phyloP scores from a whole-genome alignment of 176 grass and related monocot genomes.

The Typha latifolia region DNA sequence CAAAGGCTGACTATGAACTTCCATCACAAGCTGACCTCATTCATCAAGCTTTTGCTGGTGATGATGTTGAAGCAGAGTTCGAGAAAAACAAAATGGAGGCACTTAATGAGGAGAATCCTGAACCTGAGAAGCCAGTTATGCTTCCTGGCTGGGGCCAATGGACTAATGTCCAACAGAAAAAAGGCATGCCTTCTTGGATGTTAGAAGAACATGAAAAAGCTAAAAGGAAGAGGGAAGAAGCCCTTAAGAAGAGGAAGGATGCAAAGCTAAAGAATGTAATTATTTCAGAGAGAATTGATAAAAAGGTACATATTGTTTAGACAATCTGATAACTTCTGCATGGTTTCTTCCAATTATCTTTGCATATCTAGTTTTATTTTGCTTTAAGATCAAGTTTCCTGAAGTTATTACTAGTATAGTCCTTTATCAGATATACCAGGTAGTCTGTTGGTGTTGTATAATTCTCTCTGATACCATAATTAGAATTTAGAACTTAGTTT shows the following conservation, averaged over 20 bases:
- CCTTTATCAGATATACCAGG: no score
- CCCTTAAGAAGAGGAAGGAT: constrained; percentile 88
- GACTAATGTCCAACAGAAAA: constrained; percentile 77
- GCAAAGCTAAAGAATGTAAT: constrained; percentile 74
- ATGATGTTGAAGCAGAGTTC: constrained; percentile 96
- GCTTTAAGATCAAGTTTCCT: not conserved
- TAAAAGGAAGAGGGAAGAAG: constrained; percentile 78
- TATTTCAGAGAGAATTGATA: constrained; percentile 86
- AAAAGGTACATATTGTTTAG: constrained; percentile 44
- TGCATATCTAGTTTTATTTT: not conserved
- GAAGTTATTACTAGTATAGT: no score
- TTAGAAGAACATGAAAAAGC: constrained; percentile 73
- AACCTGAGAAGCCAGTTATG: constrained; percentile 87
- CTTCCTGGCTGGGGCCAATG: constrained; percentile 95
- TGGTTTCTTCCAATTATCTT: not conserved
- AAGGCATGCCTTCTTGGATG: constrained; percentile 89
- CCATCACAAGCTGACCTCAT: constrained; percentile 73
- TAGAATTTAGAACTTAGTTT: no score
- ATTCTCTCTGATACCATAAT: no score
- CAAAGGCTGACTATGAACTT: constrained; percentile 52
- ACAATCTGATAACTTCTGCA: not conserved
- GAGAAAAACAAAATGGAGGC: constrained; percentile 57
- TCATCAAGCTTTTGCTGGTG: constrained; percentile 80
- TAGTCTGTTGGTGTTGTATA: no score
- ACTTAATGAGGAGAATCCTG: constrained; percentile 82